Conservation (phyloP, 1,139 yeast genomes). For the Geotrichum citri-aurantii region DNA sequence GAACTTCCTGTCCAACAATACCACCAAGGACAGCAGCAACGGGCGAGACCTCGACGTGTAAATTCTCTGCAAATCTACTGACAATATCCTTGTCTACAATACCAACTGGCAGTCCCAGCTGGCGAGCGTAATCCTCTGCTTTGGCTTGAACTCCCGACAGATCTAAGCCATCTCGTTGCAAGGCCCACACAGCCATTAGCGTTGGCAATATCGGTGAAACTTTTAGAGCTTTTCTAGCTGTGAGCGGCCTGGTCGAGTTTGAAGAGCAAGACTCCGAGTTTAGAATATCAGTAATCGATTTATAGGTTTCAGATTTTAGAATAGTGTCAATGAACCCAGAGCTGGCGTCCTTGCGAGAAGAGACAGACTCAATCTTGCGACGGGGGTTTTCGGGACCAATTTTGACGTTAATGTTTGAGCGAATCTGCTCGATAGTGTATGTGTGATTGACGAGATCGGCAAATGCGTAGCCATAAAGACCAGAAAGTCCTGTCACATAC, state of each 20-base stretch:
- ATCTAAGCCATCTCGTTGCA: conserved; percentile 24
- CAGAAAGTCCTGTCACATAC: conserved; percentile 65
- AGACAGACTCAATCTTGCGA: conserved; percentile 49
- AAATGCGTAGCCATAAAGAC: conserved; percentile 76
- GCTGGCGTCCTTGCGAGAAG: conserved; percentile 39
- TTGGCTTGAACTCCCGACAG: conserved; percentile 31
- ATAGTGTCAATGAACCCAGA: conserved; percentile 45
- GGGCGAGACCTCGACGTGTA: conserved; percentile 71
- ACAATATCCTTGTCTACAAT: conserved; percentile 32
- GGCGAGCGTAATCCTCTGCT: conserved; percentile 34
- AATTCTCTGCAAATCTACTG: conserved; percentile 27
- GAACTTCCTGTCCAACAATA: conserved; percentile 81
- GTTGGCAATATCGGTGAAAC: conserved; percentile 60
- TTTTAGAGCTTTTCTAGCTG: conserved; percentile 52
- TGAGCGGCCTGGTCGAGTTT: conserved; percentile 27
- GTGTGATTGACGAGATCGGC: conserved; percentile 68
- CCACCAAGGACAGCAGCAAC: conserved; percentile 90
- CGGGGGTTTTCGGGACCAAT: conserved; percentile 46
- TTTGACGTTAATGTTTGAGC: conserved; percentile 32
- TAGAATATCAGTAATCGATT: conserved; percentile 39
- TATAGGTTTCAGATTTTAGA: conserved; percentile 52
- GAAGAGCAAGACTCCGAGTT: conserved; percentile 17
- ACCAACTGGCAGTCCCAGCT: conserved; percentile 41
- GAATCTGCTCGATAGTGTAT: conserved; percentile 1
- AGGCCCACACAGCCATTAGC: conserved; percentile 47